Evolutionary conservation across 2,329 filamentous ascomycete genomes (phyloP), one percentile per base, ranked within the genome.

Genomic region (Penicillium polonicum): DNA sequence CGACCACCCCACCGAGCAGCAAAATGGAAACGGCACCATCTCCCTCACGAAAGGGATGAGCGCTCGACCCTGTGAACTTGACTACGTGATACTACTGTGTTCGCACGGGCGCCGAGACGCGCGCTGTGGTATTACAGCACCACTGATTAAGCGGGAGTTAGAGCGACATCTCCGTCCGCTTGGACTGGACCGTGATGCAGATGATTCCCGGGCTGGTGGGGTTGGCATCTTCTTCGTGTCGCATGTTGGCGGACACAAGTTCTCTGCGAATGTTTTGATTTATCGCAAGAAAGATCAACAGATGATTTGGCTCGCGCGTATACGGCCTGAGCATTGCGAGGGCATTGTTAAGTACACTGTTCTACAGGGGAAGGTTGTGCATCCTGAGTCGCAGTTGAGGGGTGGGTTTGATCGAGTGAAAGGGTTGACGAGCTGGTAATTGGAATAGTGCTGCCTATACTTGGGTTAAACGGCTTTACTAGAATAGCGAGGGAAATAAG

Each of bases 211-310:
- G 45, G 88, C 90, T 0, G 91, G 92, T 8, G 92, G 92, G 9
- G 91, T 92, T 1, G 92, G 90, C 1, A 90, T 96, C 59, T 95
- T 94, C 78, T 96, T 93, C 70, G 92, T 96, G 65, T 92, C 87
- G 59, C 92, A 97, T 71, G 90, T 96, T 5, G 92, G 93, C 35
- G 93, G 92, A 0, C 92, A 97, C 79, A 96, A 96, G 79, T 97
- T 93, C 78, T 88, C 88, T 48, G 92, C 92, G 29, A 97, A 97
- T 70, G 85, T 96, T 63, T 87, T 97, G 78, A 79, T 97, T 0
- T 97, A 97, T 73, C 83, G 92, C 19, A 83, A 70, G 57, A 75
- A 73, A 46, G 68, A 69, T 60, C 68, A 71, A 59, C 73, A 75
- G 58, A 73, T 74, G 72, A 93, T 96, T 64, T 96, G 92, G 92